Evolutionary conservation across 192 early-diverging fungal species (phyloP), one percentile per base, ranked within the genome.

Genomic region (Pilobolus umbonatus): DNA sequence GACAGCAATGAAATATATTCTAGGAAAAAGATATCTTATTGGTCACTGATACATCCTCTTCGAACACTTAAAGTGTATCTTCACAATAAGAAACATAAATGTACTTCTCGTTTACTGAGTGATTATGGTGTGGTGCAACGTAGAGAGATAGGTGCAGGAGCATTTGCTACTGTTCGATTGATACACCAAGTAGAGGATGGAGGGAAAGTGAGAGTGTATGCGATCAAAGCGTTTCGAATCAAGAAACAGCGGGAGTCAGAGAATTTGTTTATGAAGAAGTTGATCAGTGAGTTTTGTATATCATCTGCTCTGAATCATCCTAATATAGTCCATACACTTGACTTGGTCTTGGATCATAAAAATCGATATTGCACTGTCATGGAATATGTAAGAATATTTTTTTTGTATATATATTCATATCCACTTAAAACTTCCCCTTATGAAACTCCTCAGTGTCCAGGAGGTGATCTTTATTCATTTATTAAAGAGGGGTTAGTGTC

Each of bases 271-370:
- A 78, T 96, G 71, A 97, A 97, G 74, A 96, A 95, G 75, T 75
- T 98, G 59, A 88, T 84, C 24, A 83, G 84, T 69, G 95, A 98
- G 75, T 98, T 95, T 69, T 95, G 94, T 77, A 98, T 98, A 55
- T 86, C 84, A 44, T 87, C 88, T 35, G 78, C 98, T 44, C 80
- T 93, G 48, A 7, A 40, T 28, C 93, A 96, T 75, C 77, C 83
- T 58, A 94, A 98, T 69, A 76, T 98, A 32, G 91, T 98, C 24
- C 82, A 83, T 61, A 96, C 94, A 8, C 84, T 97, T 21, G 96
- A 98, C 71, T 75, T 98, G 62, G 93, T 98, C 30, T 89, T 94
- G 70, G 96, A 98, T 61, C 86, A 92, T 53, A 78, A 87, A 29
- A 76, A 87, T 44, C 82, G 80, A 65, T 89, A 83, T 85, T 94